A percentile compares a stretch with the other conserved stretches of the same genome.
These are phyloP conservation scores for Hibiscus tridactylites DNA, from an alignment of 345 rosid species.

Conservation along the genomic window DNA sequence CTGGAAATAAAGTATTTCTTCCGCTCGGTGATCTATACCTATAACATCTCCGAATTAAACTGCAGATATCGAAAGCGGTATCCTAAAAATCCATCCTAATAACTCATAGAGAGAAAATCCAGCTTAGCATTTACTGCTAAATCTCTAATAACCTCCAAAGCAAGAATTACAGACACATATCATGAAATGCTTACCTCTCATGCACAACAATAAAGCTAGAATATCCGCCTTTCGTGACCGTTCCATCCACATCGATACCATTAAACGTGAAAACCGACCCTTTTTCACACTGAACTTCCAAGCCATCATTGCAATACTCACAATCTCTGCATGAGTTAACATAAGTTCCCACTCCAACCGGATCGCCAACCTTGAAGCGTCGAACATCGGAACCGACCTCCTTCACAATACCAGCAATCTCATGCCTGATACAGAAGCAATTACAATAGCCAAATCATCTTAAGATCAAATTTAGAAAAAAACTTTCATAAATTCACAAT, in stretches of 20 bases:
- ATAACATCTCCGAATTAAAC: no score
- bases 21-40: no score
- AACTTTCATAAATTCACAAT: neutral
- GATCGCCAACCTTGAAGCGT: slow-evolving; percentile 67
- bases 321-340: slow-evolving; percentile 81
- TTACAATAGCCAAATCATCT: slow-evolving; percentile 6
- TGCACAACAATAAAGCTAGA: slow-evolving; percentile 66
- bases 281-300: slow-evolving; percentile 54
- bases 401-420: slow-evolving; percentile 72
- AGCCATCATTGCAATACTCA: slow-evolving; percentile 47
- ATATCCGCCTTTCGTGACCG: slow-evolving; percentile 82
- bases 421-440: slow-evolving; percentile 42
- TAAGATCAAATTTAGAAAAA: neutral
- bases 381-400: slow-evolving; percentile 69
- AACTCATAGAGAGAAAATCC: neutral
- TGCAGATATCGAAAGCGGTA: no score
- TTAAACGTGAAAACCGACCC: slow-evolving; percentile 55
- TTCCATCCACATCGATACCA: slow-evolving; percentile 61
- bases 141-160: neutral
- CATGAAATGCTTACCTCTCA: slow-evolving; percentile 39
- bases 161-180: neutral
- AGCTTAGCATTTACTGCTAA: neutral
- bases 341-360: slow-evolving; percentile 84
- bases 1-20: no score
- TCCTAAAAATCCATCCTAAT: no score